A percentile compares a stretch with the other conserved stretches of the same genome.
Evolutionary conservation across 192 early-diverging fungal species (phyloP).

Genomic region (Lobosporangium transversale): DNA sequence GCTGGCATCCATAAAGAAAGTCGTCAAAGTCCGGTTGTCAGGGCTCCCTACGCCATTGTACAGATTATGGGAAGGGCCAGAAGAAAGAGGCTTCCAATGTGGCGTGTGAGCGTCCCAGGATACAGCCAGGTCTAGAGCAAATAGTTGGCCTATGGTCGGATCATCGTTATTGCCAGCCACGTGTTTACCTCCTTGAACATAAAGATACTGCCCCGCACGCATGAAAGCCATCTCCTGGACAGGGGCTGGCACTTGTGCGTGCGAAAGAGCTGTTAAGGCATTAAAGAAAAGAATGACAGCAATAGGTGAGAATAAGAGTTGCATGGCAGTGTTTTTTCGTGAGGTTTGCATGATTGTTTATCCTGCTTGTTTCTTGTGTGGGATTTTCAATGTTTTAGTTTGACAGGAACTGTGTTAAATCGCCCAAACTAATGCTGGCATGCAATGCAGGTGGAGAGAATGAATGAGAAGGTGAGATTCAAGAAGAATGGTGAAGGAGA

Average conservation of each 20-base stretch:
- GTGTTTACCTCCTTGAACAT: slow-evolving; percentile 13
- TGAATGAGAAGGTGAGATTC: no score
- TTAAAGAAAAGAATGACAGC: no score
- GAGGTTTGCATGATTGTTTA: no score
- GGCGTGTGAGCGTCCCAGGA: slow-evolving; percentile 4
- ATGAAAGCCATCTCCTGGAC: slow-evolving; percentile 25
- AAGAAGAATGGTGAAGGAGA: no score
- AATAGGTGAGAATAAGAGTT: no score
- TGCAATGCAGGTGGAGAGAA: no score
- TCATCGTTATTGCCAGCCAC: neutral
- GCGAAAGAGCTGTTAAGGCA: neutral
- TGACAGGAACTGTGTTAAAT: no score
- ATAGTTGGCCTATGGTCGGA: neutral
- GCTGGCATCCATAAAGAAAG: neutral
- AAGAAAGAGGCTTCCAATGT: slow-evolving; percentile 1
- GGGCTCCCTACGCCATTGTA: neutral
- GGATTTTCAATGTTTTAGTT: no score
- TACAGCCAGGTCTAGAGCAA: slow-evolving; percentile 8
- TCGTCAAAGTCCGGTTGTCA: slow-evolving; percentile 11
- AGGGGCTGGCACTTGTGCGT: neutral
- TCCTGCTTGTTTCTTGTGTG: no score
- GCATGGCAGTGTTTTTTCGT: no score
- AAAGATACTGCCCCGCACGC: slow-evolving; percentile 6
- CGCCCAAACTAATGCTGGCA: no score
- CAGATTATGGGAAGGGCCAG: neutral